Evolutionary conservation across 352 stramenopile species (phyloP), one percentile per base, ranked within the genome.

Genomic region (Phytophthora multivora): DNA sequence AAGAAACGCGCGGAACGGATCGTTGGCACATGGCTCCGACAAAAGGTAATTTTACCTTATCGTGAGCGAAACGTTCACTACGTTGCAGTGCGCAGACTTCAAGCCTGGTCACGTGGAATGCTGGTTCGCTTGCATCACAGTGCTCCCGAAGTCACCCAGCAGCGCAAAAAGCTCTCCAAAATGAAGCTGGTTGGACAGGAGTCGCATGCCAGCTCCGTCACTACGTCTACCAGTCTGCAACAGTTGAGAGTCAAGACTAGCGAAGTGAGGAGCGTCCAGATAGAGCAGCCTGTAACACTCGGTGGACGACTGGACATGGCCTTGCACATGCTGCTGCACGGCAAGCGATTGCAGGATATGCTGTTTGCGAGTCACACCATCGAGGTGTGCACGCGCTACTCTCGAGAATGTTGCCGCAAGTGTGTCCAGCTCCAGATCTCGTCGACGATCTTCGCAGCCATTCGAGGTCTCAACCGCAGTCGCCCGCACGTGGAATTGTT

Each of bases 401-500:
- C 93, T 10, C 72, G 83, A 11, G 77, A 95, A 64, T 98, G 90
- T 70, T 98, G 94, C 59, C 75, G 83, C 46, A 86, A 89, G 45
- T 98, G 98, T 51, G 78, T 94, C 5, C 66, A 90, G 45, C 70
- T 93, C 25, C 79, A 88, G 53, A 95, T 97, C 31, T 82, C 92
- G 16, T 81, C 84, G 19, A 95, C 95, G 19, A 87, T 99, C 48
- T 98, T 97, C 53, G 82, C 77, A 16, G 82, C 98, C 0, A 96
- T 98, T 58, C 77, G 84, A 36, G 93, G 85, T 10, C 92, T 98
- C 65, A 99, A 99, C 77, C 90, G 96, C 46, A 98, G 93, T 58
- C 80, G 94, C 6, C 96, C 96, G 19, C 97, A 99, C 68, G 71
- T 98, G 5, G 92, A 98, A 61, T 66, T 99, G n/a, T 68, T 99